Evolutionary conservation across 2,329 filamentous ascomycete genomes (phyloP).

Genomic region (Arthrobotrys pseudoclavata): DNA sequence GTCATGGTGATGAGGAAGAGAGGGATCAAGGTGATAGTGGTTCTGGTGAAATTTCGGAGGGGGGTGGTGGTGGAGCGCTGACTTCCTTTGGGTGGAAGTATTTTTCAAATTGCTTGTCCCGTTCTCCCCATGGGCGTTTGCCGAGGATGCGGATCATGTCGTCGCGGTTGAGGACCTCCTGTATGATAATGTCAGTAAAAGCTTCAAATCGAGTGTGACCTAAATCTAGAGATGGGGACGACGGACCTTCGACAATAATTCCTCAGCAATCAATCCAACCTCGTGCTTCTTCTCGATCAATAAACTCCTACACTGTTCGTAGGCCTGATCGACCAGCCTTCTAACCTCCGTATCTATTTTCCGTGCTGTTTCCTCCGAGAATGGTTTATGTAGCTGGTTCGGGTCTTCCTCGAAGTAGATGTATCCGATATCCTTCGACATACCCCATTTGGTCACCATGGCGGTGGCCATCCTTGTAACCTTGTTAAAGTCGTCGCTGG

Average conservation of each 20-base stretch:
- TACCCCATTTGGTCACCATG: constrained; percentile 99
- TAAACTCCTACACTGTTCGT: constrained; percentile 88
- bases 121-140: constrained; percentile 84
- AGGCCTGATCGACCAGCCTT: constrained; percentile 90
- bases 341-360: constrained; percentile 93
- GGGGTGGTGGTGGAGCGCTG: constrained; percentile 72
- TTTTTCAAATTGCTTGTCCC: constrained; percentile 85
- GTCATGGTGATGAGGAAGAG: background rate
- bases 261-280: constrained; percentile 90
- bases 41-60: constrained; percentile 61
- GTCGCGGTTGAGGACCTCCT: constrained; percentile 86
- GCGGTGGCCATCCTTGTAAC: constrained; percentile 94
- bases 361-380: constrained; percentile 92
- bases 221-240: background rate
- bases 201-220: background rate
- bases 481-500: constrained; percentile 98
- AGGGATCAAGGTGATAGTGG: constrained; percentile 50
- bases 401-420: constrained; percentile 87
- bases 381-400: constrained; percentile 90
- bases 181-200: constrained; percentile 21
- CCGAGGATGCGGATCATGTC: constrained; percentile 92
- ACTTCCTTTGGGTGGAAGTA: constrained; percentile 80
- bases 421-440: constrained; percentile 93
- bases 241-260: constrained; percentile 80
- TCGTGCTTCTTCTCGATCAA: constrained; percentile 88